Conservation (phyloP, 345 rosid species). For the Cochlearia excelsa region DNA sequence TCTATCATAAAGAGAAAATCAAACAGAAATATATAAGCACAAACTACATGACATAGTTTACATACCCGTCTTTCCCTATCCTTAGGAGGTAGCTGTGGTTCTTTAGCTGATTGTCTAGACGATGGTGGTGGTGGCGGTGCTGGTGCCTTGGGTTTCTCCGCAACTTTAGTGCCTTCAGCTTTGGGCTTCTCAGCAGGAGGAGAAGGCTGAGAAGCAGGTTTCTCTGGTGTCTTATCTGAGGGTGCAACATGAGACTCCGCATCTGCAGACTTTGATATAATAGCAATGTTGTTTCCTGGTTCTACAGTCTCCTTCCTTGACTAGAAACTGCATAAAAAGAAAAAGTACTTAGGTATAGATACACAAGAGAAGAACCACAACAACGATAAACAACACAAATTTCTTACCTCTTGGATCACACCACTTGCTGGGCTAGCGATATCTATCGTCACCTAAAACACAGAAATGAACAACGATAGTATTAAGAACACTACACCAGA, state of each 20-base stretch:
- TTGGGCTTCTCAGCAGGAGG: conserved; percentile 51
- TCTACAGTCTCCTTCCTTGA: conserved; percentile 95
- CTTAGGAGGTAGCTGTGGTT: conserved; percentile 95
- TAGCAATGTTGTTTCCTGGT: conserved; percentile 76
- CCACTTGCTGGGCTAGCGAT: conserved; percentile 80
- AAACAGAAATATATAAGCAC: background rate
- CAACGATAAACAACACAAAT: conserved; percentile 15
- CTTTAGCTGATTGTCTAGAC: conserved; percentile 57
- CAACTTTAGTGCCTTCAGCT: conserved; percentile 41
- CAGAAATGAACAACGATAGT: conserved; percentile 2
- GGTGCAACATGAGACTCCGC: conserved; percentile 72
- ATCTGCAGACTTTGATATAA: conserved; percentile 76
- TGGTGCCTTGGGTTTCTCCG: conserved; percentile 50
- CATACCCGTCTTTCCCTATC: conserved; percentile 92
- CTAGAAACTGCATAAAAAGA: conserved; percentile 48
- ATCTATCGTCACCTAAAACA: conserved; percentile 68
- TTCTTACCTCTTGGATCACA: conserved; percentile 56
- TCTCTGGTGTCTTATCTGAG: conserved; percentile 50
- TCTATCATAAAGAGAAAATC: conserved; percentile 3
- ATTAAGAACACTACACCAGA: conserved; percentile 13
- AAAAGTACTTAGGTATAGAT: background rate
- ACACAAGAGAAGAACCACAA: background rate
- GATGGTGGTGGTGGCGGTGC: conserved; percentile 48
- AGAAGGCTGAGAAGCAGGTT: conserved; percentile 49
- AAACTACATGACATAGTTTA: conserved; percentile 1